Evolutionary conservation across 1,139 yeast species (phyloP).

Genomic region (Candida tetrigidarum): DNA sequence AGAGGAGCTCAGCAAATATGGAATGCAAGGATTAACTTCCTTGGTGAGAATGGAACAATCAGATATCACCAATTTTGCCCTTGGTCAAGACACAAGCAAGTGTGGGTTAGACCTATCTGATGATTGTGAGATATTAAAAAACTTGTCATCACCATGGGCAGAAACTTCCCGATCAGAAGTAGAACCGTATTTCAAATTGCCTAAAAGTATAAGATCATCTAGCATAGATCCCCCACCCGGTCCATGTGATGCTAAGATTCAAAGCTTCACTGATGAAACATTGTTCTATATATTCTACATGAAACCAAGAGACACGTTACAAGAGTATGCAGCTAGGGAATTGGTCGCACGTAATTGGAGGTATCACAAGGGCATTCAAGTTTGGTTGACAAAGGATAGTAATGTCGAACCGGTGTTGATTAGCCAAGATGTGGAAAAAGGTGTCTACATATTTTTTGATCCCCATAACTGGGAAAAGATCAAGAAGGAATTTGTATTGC

Average conservation of each 20-base stretch:
- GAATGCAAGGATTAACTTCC: conserved; percentile 72
- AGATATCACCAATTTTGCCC: conserved; percentile 71
- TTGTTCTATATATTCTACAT: conserved; percentile 92
- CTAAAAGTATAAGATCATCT: conserved; percentile 57
- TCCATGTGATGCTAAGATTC: conserved; percentile 68
- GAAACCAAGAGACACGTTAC: conserved; percentile 90
- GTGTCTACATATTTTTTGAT: conserved; percentile 95
- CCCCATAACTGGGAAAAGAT: conserved; percentile 97
- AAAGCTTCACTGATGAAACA: conserved; percentile 87
- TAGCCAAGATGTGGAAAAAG: conserved; percentile 86
- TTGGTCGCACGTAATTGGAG: conserved; percentile 93
- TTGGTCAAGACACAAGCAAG: conserved; percentile 82
- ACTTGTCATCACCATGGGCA: conserved; percentile 93
- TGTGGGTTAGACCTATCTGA: conserved; percentile 67
- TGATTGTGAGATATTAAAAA: conserved; percentile 58
- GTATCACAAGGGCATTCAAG: conserved; percentile 92
- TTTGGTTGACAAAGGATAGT: conserved; percentile 96
- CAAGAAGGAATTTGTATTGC: conserved; percentile 77
- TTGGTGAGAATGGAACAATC: conserved; percentile 69
- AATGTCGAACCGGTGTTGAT: conserved; percentile 87
- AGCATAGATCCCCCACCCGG: conserved; percentile 47
- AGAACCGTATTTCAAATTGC: conserved; percentile 77
- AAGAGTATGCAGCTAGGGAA: conserved; percentile 93
- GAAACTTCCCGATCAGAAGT: conserved; percentile 90
- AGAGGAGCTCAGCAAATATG: conserved; percentile 59